Evolutionary conservation across 1,284 basidiomycete genomes (phyloP), one percentile per base, ranked within the genome.

Genomic region (Cryptococcus floricola): DNA sequence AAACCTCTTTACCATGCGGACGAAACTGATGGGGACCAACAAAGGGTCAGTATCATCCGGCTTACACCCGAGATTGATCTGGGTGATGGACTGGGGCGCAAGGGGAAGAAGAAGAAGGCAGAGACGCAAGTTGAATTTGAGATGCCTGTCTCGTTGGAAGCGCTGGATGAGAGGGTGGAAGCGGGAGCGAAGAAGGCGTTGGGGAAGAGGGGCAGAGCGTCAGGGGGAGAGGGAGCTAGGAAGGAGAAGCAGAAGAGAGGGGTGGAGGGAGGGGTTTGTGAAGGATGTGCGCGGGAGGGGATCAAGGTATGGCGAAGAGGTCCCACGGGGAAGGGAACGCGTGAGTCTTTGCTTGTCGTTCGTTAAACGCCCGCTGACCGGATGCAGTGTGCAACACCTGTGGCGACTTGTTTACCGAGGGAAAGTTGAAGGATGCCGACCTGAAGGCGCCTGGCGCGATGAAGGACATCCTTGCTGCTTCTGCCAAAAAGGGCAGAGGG

Each of bases 251-350:
- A 52, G 10, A 65, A 60, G 42, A 49, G 69, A 48, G 52, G 62
- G 19, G 56, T 57, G 4, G 50, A 56, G 4, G 67, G 68, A 4
- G 66, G 61, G 12, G 60, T 59, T 3, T 75, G 73, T 54, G 68
- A 75, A 46, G 73, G 73, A 1, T 75, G 73, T 52, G 73, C 62
- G 2, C 56, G 49, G 44, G 54, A 51, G 7, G 64, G 61, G 1
- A 46, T 70, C 50, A 69, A 68, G 51, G 71, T 75, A 1, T 75
- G 73, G 73, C 59, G 73, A 39, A 66, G 62, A 23, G 73, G 73
- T 12, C 73, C 73, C 10, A 64, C 60, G 1, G 73, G 73, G 0
- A 55, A 59, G 25, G 62, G 65, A 19, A 75, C 73, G 0, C 47
- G 73, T 75, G 56, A 71, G 73, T 70, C 7, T 50, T 14, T 38